These are phyloP conservation scores for Amanita molliuscula DNA, from an alignment of 768 basidiomycete genomes.

Conservation along the genomic window DNA sequence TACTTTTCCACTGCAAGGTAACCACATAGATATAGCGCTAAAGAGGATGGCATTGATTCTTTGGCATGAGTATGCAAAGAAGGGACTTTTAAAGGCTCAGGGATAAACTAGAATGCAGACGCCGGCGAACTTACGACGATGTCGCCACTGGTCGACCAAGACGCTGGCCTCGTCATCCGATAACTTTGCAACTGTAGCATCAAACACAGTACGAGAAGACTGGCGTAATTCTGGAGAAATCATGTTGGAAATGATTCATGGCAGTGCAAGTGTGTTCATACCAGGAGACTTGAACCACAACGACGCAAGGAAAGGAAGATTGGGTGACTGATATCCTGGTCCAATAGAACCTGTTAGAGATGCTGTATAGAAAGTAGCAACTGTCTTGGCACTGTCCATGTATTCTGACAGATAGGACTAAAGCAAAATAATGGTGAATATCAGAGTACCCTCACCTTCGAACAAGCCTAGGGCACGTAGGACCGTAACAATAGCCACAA, in stretches of 20 bases:
- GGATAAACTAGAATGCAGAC: not conserved
- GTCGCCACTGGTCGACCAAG: slow-evolving; percentile 55
- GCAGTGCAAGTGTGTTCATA: slow-evolving; percentile 21
- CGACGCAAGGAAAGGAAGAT: slow-evolving; percentile 59
- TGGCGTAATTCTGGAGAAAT: slow-evolving; percentile 61
- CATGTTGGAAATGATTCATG: slow-evolving; percentile 1
- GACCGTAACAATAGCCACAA: slow-evolving; percentile 54
- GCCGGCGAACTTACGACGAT: slow-evolving; percentile 32
- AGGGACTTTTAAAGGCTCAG: slow-evolving; percentile 35
- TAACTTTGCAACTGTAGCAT: slow-evolving; percentile 57
- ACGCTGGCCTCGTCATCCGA: slow-evolving; percentile 54
- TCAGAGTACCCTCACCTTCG: slow-evolving; percentile 35
- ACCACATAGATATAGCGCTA: slow-evolving; percentile 75
- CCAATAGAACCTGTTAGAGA: slow-evolving; percentile 59
- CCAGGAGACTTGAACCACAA: slow-evolving; percentile 72
- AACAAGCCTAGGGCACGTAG: slow-evolving; percentile 66
- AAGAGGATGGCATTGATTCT: slow-evolving; percentile 47
- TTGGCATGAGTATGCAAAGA: slow-evolving; percentile 49
- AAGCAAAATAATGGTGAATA: not conserved
- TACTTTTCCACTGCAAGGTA: slow-evolving; percentile 77
- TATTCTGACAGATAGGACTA: slow-evolving; percentile 35
- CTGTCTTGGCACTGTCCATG: slow-evolving; percentile 57
- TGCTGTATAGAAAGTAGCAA: slow-evolving; percentile 73
- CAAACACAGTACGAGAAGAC: slow-evolving; percentile 70
- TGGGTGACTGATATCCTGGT: slow-evolving; percentile 50